Percentiles rank a stretch among this genome's conserved stretches.
Evolutionary conservation across 768 basidiomycete genomes (phyloP).

Genomic region (Tulasnella sp.): DNA sequence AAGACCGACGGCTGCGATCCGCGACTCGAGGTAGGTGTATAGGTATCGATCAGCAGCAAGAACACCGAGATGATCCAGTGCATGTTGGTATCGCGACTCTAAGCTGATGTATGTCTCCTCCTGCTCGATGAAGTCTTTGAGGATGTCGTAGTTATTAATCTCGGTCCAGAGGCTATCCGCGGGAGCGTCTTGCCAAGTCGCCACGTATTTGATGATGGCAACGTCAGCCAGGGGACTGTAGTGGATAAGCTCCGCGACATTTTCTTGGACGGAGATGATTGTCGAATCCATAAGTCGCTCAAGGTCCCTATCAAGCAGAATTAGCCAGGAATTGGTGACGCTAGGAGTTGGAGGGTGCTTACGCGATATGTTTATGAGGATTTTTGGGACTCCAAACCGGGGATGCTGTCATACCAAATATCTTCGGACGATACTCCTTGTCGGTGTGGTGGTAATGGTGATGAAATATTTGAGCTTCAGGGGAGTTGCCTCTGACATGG

Average conservation of each 20-base stretch:
- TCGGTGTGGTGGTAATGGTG: constrained; percentile 46
- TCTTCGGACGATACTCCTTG: constrained; percentile 57
- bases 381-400: constrained; percentile 80
- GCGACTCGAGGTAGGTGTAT: constrained; percentile 22
- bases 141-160: constrained; percentile 42
- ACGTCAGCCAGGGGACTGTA: constrained; percentile 37
- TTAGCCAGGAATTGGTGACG: neutral
- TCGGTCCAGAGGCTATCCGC: constrained; percentile 54
- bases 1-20: neutral
- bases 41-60: constrained; percentile 69
- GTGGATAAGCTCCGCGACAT: constrained; percentile 59
- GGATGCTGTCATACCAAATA: constrained; percentile 93
- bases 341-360: neutral
- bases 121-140: constrained; percentile 52
- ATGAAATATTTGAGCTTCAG: constrained; percentile 57
- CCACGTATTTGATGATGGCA: neutral
- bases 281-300: constrained; percentile 71
- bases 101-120: constrained; percentile 42
- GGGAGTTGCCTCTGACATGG: constrained; percentile 45
- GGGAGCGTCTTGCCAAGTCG: constrained; percentile 51
- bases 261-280: constrained; percentile 68
- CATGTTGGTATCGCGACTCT: constrained; percentile 56
- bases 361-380: constrained; percentile 55
- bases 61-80: constrained; percentile 62
- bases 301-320: constrained; percentile 40